These are phyloP conservation scores for Larix sibirica DNA, from an alignment of 83 land plant genomes.

Conservation along the genomic window DNA sequence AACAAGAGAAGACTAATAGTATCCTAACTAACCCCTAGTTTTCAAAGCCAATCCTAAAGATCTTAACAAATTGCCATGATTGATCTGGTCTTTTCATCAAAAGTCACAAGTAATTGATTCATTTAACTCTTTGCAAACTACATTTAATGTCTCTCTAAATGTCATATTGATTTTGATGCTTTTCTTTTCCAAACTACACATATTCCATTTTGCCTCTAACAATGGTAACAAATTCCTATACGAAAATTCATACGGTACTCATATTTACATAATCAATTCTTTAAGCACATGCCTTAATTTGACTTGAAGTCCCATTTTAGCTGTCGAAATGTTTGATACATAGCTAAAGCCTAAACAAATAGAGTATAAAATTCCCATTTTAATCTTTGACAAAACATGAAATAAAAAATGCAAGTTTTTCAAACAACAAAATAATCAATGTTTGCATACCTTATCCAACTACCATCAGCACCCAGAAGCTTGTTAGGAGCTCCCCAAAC, in stretches of 20 bases:
- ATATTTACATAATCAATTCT: neutral
- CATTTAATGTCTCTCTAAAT: neutral
- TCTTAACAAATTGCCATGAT: neutral
- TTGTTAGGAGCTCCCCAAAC: slow-evolving; percentile 96
- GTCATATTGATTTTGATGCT: neutral
- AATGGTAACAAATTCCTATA: neutral
- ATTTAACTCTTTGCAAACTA: neutral
- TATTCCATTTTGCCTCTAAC: neutral
- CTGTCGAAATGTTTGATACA: neutral
- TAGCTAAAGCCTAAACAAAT: neutral
- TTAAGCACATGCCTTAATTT: neutral
- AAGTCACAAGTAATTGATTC: neutral
- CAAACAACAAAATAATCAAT: neutral
- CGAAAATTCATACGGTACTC: neutral
- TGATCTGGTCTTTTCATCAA: neutral
- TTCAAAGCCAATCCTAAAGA: neutral
- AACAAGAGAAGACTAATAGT: neutral
- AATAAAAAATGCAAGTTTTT: slow-evolving; percentile 3
- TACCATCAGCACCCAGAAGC: slow-evolving; percentile 96
- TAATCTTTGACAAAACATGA: neutral
- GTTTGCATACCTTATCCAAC: slow-evolving; percentile 82
- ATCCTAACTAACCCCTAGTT: neutral
- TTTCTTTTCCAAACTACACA: neutral
- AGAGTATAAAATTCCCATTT: neutral
- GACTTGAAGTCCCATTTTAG: neutral